Conservation (phyloP, 2,329 filamentous ascomycete genomes). For the Penicillium sp. region DNA sequence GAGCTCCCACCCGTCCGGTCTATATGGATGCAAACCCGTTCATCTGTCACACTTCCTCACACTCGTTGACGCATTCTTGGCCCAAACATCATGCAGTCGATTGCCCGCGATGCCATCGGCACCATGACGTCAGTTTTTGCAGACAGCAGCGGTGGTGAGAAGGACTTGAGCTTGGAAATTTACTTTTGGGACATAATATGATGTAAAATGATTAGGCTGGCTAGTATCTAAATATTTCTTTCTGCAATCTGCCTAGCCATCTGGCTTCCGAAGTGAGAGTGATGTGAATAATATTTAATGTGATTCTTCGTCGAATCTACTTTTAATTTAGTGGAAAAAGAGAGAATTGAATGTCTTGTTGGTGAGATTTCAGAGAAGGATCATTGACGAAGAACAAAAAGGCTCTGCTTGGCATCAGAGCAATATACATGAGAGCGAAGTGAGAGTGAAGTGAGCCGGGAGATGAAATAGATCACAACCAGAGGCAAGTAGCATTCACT, state of each 20-base stretch:
- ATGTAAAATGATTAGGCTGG: too few relatives aligned
- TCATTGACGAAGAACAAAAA: too few relatives aligned
- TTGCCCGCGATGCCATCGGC: conserved; percentile 21
- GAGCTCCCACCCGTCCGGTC: conserved; percentile 13
- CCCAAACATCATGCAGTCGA: conserved; percentile 17
- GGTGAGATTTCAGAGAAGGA: too few relatives aligned
- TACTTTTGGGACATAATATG: not conserved
- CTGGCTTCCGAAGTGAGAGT: not conserved
- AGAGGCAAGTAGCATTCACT: too few relatives aligned
- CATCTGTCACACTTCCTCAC: conserved; percentile 19
- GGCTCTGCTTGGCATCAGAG: too few relatives aligned
- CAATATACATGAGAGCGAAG: too few relatives aligned
- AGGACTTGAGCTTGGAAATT: not conserved
- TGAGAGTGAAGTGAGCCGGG: too few relatives aligned
- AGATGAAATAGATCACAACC: too few relatives aligned
- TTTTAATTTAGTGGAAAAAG: not conserved
- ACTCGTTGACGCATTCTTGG: conserved; percentile 27
- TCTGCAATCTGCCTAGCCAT: not conserved
- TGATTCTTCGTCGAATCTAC: too few relatives aligned
- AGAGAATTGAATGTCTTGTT: not conserved
- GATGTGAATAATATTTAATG: not conserved
- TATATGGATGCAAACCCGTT: conserved; percentile 26
- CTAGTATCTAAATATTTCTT: not conserved
- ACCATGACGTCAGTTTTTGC: conserved; percentile 1
- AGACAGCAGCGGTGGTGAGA: not conserved